Evolutionary conservation across 2,329 filamentous ascomycete species (phyloP).

Genomic region (Calycina marina): DNA sequence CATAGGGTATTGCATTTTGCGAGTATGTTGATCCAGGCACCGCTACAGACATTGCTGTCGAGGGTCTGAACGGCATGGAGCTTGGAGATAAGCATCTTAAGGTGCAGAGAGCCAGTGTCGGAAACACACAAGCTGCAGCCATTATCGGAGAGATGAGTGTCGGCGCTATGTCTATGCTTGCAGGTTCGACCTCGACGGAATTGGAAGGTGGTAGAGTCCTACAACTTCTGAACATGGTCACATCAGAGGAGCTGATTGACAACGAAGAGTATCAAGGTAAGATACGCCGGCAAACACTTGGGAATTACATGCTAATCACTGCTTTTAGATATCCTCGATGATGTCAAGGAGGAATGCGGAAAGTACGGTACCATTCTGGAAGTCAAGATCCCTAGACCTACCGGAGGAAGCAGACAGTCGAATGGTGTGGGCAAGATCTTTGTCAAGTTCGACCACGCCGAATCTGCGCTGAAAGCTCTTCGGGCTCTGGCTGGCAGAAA

Average conservation of each 20-base stretch:
- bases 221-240: slow-evolving; percentile 97
- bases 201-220: slow-evolving; percentile 72
- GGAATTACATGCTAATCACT: slow-evolving; percentile 23
- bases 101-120: slow-evolving; percentile 80
- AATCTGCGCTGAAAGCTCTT: slow-evolving; percentile 71
- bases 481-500: slow-evolving; percentile 86
- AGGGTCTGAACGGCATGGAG: slow-evolving; percentile 86
- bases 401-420: slow-evolving; percentile 67
- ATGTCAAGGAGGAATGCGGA: slow-evolving; percentile 80
- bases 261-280: slow-evolving; percentile 89
- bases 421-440: slow-evolving; percentile 95
- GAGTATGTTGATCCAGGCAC: slow-evolving; percentile 66
- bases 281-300: slow-evolving; percentile 9
- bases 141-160: slow-evolving; percentile 95
- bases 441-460: slow-evolving; percentile 74
- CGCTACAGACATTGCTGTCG: slow-evolving; percentile 71
- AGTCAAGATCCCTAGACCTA: slow-evolving; percentile 86
- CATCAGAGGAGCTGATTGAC: slow-evolving; percentile 84
- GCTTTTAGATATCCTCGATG: slow-evolving; percentile 77
- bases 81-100: slow-evolving; percentile 76
- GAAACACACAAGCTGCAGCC: slow-evolving; percentile 80
- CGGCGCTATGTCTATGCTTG: slow-evolving; percentile 94
- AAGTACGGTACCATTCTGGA: slow-evolving; percentile 79
- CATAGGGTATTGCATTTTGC: slow-evolving; percentile 89
- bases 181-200: slow-evolving; percentile 69